These are phyloP conservation scores for Spencermartinsiella europaea DNA, from an alignment of 805 yeast genomes.

Conservation along the genomic window DNA sequence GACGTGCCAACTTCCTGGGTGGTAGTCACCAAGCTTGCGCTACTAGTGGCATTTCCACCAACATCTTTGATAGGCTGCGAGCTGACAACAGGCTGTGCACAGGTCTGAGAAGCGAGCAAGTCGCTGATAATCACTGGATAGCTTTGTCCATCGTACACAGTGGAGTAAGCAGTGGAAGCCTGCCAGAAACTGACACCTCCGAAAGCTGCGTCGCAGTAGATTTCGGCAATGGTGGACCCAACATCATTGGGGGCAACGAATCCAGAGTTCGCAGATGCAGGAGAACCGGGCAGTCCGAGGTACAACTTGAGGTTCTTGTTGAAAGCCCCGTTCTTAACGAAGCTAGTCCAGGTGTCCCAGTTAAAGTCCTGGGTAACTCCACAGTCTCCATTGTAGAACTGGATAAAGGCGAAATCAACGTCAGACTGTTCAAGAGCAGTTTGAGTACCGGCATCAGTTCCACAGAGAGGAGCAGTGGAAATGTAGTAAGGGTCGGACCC, in stretches of 20 bases:
- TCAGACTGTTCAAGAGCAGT: slow-evolving; percentile 38
- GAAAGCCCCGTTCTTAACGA: slow-evolving; percentile 40
- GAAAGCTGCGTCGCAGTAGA: slow-evolving; percentile 34
- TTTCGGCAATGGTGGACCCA: slow-evolving; percentile 18
- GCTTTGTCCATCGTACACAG: neutral
- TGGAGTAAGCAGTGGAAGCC: slow-evolving; percentile 34
- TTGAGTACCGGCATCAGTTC: slow-evolving; percentile 50
- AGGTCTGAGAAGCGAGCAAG: neutral
- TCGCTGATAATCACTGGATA: neutral
- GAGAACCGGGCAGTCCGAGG: slow-evolving; percentile 58
- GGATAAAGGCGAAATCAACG: slow-evolving; percentile 58
- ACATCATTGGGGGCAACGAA: slow-evolving; percentile 36
- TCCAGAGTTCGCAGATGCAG: slow-evolving; percentile 52
- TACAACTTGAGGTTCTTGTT: slow-evolving; percentile 51
- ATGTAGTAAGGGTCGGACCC: slow-evolving; percentile 39
- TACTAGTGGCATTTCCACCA: neutral
- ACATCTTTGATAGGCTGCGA: neutral
- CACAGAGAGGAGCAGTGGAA: slow-evolving; percentile 67
- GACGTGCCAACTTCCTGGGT: neutral
- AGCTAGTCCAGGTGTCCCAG: slow-evolving; percentile 47
- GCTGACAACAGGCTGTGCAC: neutral
- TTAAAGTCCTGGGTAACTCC: slow-evolving; percentile 35
- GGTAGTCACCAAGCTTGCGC: neutral
- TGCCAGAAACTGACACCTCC: slow-evolving; percentile 87
- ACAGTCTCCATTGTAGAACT: slow-evolving; percentile 60